A percentile compares a stretch with the other conserved stretches of the same genome.
Evolutionary conservation across 441 rosid genomes (phyloP).

Genomic region (Hypseocharis bilobata): DNA sequence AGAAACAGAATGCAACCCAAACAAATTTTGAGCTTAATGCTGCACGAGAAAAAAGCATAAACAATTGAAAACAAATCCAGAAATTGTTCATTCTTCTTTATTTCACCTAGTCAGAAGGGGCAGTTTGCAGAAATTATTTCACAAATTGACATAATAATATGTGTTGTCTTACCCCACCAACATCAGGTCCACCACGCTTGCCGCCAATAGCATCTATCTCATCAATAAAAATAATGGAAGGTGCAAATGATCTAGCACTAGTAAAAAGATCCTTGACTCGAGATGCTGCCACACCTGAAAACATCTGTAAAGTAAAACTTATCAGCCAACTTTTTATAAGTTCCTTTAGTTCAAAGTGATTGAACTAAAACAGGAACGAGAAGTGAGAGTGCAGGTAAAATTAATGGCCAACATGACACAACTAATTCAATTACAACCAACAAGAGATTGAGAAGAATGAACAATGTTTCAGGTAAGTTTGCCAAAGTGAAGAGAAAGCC

Average conservation of each 20-base stretch:
- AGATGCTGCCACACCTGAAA: slow-evolving; percentile 96
- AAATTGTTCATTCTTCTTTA: too few species aligned
- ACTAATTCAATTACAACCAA: not conserved
- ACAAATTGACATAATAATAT: not conserved
- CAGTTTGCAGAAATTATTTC: not conserved
- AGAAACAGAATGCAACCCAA: too few species aligned
- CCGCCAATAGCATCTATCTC: slow-evolving; percentile 98
- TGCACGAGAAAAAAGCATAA: too few species aligned
- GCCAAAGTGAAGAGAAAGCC: not conserved
- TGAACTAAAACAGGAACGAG: not conserved
- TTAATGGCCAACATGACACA: not conserved
- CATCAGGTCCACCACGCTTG: slow-evolving; percentile 96
- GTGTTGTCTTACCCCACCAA: slow-evolving; percentile 73
- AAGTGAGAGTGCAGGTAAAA: not conserved
- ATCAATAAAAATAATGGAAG: slow-evolving; percentile 88
- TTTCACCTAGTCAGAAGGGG: too few species aligned
- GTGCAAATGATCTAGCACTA: slow-evolving; percentile 83
- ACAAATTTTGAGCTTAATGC: too few species aligned
- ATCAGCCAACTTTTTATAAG: slow-evolving; percentile 15
- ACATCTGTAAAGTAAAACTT: slow-evolving; percentile 52
- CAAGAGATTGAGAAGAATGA: not conserved
- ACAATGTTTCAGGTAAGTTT: not conserved
- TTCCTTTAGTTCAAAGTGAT: slow-evolving; percentile 4
- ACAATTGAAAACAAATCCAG: too few species aligned
- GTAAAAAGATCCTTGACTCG: slow-evolving; percentile 95